A percentile compares a stretch with the other conserved stretches of the same genome.
phyloP scores from a whole-genome alignment of 2,329 filamentous ascomycete genomes.

The Calonectria fujianensis region DNA sequence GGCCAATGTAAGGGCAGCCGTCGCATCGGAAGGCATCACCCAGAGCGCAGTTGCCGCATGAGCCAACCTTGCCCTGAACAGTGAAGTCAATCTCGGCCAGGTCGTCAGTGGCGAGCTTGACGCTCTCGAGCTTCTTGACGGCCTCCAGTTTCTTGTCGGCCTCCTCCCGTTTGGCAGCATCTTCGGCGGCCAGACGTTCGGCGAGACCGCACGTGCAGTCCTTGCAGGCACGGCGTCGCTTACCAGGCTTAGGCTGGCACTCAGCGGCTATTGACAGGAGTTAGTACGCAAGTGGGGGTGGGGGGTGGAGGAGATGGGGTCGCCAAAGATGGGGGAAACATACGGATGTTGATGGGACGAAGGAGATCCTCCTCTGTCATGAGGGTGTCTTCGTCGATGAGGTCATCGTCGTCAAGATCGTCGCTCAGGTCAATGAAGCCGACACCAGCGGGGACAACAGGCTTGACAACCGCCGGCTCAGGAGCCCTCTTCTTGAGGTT shows the following conservation, averaged over 20 bases:
- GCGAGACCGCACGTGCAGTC: conserved; percentile 97
- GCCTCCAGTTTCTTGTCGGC: conserved; percentile 79
- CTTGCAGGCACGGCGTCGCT: conserved; percentile 95
- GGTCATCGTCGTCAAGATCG: conserved; percentile 83
- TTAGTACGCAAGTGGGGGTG: conserved; percentile 29
- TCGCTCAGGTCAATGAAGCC: conserved; percentile 82
- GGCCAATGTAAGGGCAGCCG: conserved; percentile 86
- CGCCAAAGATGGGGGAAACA: conserved; percentile 62
- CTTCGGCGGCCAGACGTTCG: conserved; percentile 89
- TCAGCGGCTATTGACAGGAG: conserved; percentile 76
- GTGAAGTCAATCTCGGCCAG: conserved; percentile 94
- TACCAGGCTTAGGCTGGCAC: conserved; percentile 90
- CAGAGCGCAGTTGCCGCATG: conserved; percentile 94
- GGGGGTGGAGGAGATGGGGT: not conserved
- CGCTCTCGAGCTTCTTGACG: conserved; percentile 82
- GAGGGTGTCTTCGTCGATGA: conserved; percentile 93
- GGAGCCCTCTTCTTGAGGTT: conserved; percentile 64
- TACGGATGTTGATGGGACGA: conserved; percentile 86
- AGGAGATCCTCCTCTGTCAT: conserved; percentile 90
- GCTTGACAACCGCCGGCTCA: conserved; percentile 62
- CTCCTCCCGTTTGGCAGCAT: conserved; percentile 81
- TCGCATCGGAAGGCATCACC: conserved; percentile 91
- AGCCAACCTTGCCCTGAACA: conserved; percentile 96
- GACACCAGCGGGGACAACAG: conserved; percentile 72
- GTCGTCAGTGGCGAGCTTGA: conserved; percentile 86